phyloP scores from a whole-genome alignment of 2,329 filamentous ascomycete genomes.

The Sporothrix curviconia region DNA sequence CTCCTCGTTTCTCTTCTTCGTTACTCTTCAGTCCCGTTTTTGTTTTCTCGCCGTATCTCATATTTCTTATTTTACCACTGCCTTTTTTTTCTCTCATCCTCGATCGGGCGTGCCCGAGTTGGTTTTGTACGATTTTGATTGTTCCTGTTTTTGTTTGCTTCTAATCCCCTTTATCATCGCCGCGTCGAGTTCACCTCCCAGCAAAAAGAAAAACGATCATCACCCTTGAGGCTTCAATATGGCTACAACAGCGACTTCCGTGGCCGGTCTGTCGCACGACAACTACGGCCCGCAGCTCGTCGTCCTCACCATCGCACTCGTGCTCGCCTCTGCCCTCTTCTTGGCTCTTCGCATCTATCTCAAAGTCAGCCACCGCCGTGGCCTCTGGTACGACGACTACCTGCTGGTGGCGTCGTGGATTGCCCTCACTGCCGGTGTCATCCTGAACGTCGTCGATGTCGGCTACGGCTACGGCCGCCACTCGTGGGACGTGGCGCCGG shows the following conservation, averaged over 20 bases:
- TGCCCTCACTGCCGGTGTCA: neutral
- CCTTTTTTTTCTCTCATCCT: neutral
- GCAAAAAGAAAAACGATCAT: too few species aligned
- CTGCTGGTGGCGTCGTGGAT: conserved; percentile 22
- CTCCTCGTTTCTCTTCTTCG: neutral
- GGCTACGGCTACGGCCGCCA: conserved; percentile 11
- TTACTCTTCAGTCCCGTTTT: neutral
- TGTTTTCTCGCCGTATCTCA: too few species aligned
- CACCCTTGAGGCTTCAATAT: too few species aligned
- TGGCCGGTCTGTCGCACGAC: conserved; percentile 4
- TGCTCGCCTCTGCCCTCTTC: conserved; percentile 16
- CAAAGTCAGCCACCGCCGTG: conserved; percentile 18
- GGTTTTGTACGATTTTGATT: neutral
- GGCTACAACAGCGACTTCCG: neutral
- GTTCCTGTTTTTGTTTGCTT: neutral
- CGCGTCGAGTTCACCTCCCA: too few species aligned
- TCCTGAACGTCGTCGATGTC: conserved; percentile 9
- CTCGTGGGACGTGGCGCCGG: conserved; percentile 12
- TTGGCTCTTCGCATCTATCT: conserved; percentile 23
- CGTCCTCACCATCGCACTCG: conserved; percentile 19
- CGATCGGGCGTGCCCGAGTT: neutral
- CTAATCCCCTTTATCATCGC: neutral
- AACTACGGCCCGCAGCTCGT: conserved; percentile 8
- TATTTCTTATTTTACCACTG: neutral
- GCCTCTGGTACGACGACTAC: conserved; percentile 26